These are phyloP conservation scores for Keqinozyma sinolaborantium DNA, from an alignment of 1,139 yeast species.

Conservation along the genomic window DNA sequence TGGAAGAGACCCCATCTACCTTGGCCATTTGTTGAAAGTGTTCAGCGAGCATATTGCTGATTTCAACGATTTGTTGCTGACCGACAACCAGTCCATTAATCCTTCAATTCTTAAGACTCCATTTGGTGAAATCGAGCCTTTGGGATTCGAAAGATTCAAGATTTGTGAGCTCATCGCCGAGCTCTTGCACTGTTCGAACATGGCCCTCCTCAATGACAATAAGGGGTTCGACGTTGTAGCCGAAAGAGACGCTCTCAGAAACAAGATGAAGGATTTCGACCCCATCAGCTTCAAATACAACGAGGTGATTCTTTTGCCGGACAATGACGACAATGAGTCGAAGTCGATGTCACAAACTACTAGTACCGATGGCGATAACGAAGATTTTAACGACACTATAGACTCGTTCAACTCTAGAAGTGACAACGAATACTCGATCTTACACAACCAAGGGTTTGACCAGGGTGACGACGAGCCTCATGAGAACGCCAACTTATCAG, in stretches of 20 bases:
- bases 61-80: slow-evolving; percentile 44
- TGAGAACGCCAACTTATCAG: slow-evolving; percentile 54
- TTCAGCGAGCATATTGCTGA: slow-evolving; percentile 74
- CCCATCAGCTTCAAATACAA: slow-evolving; percentile 48
- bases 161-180: slow-evolving; percentile 95
- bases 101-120: slow-evolving; percentile 48
- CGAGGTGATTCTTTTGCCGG: slow-evolving; percentile 40
- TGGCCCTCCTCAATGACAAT: slow-evolving; percentile 87
- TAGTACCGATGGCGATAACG: slow-evolving; percentile 14
- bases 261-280: slow-evolving; percentile 42
- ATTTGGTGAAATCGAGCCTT: slow-evolving; percentile 64
- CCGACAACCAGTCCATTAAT: slow-evolving; percentile 19
- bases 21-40: slow-evolving; percentile 80
- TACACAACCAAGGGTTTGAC: slow-evolving; percentile 20
- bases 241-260: slow-evolving; percentile 70
- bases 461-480: slow-evolving; percentile 42
- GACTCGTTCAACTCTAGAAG: slow-evolving; percentile 42
- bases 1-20: slow-evolving; percentile 90
- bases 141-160: slow-evolving; percentile 93
- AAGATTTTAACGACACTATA: slow-evolving; percentile 36
- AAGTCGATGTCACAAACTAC: slow-evolving; percentile 8
- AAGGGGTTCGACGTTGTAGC: slow-evolving; percentile 75
- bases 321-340: slow-evolving; percentile 10
- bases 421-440: slow-evolving; percentile 17
- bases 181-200: slow-evolving; percentile 90